These are phyloP conservation scores for Toxicodendron radicans DNA, from an alignment of 345 rosid species.

Conservation along the genomic window DNA sequence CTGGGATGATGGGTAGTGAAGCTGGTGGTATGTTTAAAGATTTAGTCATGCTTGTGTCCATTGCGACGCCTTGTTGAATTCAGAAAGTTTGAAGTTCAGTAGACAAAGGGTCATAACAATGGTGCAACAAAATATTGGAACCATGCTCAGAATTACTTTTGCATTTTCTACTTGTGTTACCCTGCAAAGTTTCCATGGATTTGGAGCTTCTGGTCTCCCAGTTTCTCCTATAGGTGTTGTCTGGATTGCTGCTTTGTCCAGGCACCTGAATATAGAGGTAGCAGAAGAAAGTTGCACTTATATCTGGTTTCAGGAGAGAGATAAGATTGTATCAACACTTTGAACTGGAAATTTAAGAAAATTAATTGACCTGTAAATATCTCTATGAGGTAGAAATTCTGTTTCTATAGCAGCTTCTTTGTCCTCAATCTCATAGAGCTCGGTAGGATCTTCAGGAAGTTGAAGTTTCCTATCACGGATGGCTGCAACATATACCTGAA, in stretches of 20 bases:
- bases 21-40: conserved; percentile 53
- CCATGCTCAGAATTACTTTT: conserved; percentile 47
- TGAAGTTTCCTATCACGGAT: conserved; percentile 47
- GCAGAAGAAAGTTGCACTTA: not conserved
- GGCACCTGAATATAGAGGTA: conserved; percentile 34
- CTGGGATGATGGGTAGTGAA: conserved; percentile 51
- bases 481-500: conserved; percentile 55
- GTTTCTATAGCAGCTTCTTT: conserved; percentile 37
- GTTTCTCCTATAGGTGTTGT: conserved; percentile 13
- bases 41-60: conserved; percentile 42
- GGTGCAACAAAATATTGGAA: conserved; percentile 57
- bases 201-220: conserved; percentile 19
- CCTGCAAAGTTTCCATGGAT: conserved; percentile 60
- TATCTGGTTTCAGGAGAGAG: not conserved
- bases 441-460: conserved; percentile 44
- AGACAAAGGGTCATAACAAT: conserved; percentile 57
- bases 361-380: conserved; percentile 40
- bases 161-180: conserved; percentile 67
- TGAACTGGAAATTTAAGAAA: not conserved
- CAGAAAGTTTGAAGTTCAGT: conserved; percentile 62
- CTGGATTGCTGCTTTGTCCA: conserved; percentile 63
- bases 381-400: conserved; percentile 50
- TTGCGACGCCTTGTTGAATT: conserved; percentile 49
- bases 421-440: conserved; percentile 48
- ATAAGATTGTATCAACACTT: not conserved